These are phyloP conservation scores for Reutealis trisperma DNA, from an alignment of 345 rosid genomes.

Conservation along the genomic window DNA sequence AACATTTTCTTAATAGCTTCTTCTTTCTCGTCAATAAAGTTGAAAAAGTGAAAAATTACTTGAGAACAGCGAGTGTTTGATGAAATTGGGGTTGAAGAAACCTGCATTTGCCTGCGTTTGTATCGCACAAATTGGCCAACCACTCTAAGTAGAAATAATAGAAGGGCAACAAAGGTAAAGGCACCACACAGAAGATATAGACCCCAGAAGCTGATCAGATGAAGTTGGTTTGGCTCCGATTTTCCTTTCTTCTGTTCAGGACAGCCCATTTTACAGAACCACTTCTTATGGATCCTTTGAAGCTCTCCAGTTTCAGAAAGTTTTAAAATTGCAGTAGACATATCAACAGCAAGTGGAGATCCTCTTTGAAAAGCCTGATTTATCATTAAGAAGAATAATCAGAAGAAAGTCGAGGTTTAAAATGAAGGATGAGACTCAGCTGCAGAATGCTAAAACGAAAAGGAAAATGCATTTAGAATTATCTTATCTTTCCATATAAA, in stretches of 20 bases:
- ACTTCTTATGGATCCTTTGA: constrained; percentile 53
- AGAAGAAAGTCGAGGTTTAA: neutral
- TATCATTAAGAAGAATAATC: neutral
- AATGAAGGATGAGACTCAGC: neutral
- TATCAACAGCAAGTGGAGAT: constrained; percentile 70
- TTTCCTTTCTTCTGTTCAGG: constrained; percentile 27
- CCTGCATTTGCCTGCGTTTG: constrained; percentile 44
- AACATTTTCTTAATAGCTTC: constrained; percentile 73
- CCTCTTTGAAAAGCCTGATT: constrained; percentile 75
- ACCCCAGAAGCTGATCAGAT: constrained; percentile 77
- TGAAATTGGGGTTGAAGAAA: constrained; percentile 25
- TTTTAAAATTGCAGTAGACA: constrained; percentile 80
- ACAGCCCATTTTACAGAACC: constrained; percentile 69
- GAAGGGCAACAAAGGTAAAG: constrained; percentile 46
- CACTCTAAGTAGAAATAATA: constrained; percentile 49
- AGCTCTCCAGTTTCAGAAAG: constrained; percentile 75
- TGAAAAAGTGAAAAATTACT: constrained; percentile 49
- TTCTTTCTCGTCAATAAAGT: constrained; percentile 82
- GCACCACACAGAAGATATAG: constrained; percentile 60
- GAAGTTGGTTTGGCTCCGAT: constrained; percentile 57
- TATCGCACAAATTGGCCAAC: constrained; percentile 53
- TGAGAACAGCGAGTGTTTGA: constrained; percentile 35
- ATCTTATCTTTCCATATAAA: neutral
- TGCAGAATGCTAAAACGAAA: neutral
- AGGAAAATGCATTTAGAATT: neutral